Conservation (phyloP, 2,329 filamentous ascomycete genomes). For the Neodidymelliopsis sp. region DNA sequence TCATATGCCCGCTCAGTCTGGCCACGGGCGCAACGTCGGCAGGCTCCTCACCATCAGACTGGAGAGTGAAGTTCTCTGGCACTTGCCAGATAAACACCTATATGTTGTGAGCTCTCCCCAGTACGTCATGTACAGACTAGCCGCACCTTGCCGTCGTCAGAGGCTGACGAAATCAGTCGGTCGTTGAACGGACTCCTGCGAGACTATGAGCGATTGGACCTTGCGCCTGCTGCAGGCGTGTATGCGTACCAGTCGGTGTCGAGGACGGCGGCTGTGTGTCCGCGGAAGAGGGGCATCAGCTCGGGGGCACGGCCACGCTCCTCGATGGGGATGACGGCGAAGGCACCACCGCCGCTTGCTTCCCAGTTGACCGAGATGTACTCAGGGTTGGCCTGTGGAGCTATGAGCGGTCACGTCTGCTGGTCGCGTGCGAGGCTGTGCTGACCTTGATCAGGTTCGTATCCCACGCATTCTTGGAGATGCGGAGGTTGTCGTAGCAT, state of each 20-base stretch:
- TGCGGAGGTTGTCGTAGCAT: constrained; percentile 97
- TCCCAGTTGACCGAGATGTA: constrained; percentile 99
- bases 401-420: constrained; percentile 36
- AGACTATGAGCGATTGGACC: constrained; percentile 24
- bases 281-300: constrained; percentile 91
- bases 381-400: constrained; percentile 82
- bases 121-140: neutral
- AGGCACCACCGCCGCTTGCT: constrained; percentile 91
- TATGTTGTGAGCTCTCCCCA: constrained; percentile 39
- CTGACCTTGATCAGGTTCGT: constrained; percentile 96
- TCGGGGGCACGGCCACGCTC: constrained; percentile 93
- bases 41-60: constrained; percentile 83
- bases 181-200: constrained; percentile 95
- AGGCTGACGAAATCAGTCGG: constrained; percentile 87
- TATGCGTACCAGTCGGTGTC: constrained; percentile 87
- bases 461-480: constrained; percentile 99
- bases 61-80: constrained; percentile 82
- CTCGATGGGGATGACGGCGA: constrained; percentile 90
- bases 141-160: constrained; percentile 86
- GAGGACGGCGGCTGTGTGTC: constrained; percentile 92
- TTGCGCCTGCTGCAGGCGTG: neutral
- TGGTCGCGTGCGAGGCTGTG: constrained; percentile 38
- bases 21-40: constrained; percentile 80
- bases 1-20: constrained; percentile 85
- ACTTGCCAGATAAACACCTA: constrained; percentile 93